Percentiles rank a stretch among this genome's conserved stretches.
Evolutionary conservation across 352 stramenopile species (phyloP).

Genomic region (Phytopythium mirpurense): DNA sequence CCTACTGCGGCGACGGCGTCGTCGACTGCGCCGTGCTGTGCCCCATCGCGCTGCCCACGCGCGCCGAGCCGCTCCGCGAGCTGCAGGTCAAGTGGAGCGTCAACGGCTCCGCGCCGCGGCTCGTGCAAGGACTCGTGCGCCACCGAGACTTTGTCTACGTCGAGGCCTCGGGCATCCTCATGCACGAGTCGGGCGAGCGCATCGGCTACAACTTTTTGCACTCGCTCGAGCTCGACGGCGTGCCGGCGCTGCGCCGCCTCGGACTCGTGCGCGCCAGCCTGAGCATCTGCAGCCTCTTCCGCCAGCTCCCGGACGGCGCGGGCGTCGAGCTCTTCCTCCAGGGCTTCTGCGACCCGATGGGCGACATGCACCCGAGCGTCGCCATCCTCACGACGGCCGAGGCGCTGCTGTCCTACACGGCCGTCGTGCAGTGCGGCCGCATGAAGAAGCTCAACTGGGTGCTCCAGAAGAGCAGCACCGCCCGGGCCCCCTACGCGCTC

Average conservation of each 20-base stretch:
- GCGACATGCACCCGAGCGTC: constrained; percentile 19
- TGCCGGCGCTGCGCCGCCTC: constrained; percentile 17
- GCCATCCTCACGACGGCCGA: constrained; percentile 26
- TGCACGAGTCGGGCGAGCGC: constrained; percentile 25
- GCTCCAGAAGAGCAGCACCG: constrained; percentile 26
- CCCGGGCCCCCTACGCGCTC: constrained; percentile 13
- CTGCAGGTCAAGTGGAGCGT: constrained; percentile 47
- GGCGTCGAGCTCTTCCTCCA: constrained; percentile 35
- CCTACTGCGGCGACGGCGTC: constrained; percentile 42
- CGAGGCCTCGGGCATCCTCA: constrained; percentile 33
- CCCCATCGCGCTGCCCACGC: constrained; percentile 22
- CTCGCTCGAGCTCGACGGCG: constrained; percentile 40
- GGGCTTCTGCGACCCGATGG: constrained; percentile 21
- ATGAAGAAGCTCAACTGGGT: constrained; percentile 37
- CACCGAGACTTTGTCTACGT: constrained; percentile 51
- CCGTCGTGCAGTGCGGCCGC: constrained; percentile 20
- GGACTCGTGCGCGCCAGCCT: constrained; percentile 35
- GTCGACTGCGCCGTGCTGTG: constrained; percentile 40
- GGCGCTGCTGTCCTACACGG: constrained; percentile 19
- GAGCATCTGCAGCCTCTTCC: constrained; percentile 43
- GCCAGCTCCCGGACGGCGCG: constrained; percentile 26
- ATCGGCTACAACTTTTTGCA: constrained; percentile 52
- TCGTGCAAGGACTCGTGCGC: constrained; percentile 32
- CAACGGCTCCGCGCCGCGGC: constrained; percentile 29
- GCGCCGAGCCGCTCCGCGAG: constrained; percentile 27